phyloP scores from a whole-genome alignment of 345 rosid genomes.

The Euphorbia tirucalli region DNA sequence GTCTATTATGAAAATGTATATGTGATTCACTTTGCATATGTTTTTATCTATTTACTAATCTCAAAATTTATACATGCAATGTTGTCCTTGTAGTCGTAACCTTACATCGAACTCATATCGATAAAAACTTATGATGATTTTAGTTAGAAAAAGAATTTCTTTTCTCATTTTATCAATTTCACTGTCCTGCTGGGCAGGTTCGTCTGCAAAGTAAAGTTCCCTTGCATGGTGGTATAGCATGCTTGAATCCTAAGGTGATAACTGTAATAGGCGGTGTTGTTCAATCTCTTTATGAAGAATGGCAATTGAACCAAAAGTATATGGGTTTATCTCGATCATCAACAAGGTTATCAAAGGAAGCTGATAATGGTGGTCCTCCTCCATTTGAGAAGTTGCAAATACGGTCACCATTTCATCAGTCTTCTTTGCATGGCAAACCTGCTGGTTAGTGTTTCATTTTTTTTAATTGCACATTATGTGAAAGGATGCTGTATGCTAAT shows the following conservation, averaged over 20 bases:
- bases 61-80: too few species aligned
- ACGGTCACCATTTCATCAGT: slow-evolving; percentile 32
- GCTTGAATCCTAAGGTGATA: slow-evolving; percentile 63
- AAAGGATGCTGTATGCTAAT: background rate
- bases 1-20: too few species aligned
- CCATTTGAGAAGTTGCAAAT: slow-evolving; percentile 80
- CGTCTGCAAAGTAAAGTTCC: slow-evolving; percentile 72
- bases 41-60: too few species aligned
- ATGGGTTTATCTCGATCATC: slow-evolving; percentile 56
- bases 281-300: slow-evolving; percentile 75
- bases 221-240: slow-evolving; percentile 56
- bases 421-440: slow-evolving; percentile 30
- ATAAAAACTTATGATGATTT: background rate
- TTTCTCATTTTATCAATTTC: background rate
- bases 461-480: background rate
- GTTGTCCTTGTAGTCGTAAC: too few species aligned
- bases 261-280: slow-evolving; percentile 78
- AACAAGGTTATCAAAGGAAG: slow-evolving; percentile 43
- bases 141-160: background rate
- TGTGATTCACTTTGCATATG: too few species aligned
- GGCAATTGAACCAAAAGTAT: slow-evolving; percentile 83
- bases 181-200: slow-evolving; percentile 47
- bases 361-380: slow-evolving; percentile 63
- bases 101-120: too few species aligned
- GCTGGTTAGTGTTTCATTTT: slow-evolving; percentile 26